These are phyloP conservation scores for Aureobasidium mangrovei DNA, from an alignment of 2,329 filamentous ascomycete species.

Conservation along the genomic window DNA sequence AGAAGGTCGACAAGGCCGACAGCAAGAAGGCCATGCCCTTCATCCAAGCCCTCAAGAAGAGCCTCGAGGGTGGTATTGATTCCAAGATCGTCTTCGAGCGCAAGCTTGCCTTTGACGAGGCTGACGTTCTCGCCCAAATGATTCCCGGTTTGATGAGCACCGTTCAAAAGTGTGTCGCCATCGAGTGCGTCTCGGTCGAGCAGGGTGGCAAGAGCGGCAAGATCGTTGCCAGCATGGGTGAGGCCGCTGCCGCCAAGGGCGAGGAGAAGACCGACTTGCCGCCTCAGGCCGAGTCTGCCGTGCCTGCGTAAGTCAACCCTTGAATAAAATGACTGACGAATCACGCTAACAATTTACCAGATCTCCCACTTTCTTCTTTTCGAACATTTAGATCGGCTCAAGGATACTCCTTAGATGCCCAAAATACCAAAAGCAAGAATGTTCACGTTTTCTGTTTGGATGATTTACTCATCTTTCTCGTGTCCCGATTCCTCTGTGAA, in stretches of 20 bases:
- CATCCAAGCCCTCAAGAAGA: constrained; percentile 76
- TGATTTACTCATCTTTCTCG: no score
- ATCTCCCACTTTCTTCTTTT: constrained; percentile 61
- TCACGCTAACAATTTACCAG: background rate
- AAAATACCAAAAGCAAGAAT: no score
- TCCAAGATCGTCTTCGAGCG: constrained; percentile 65
- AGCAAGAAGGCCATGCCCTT: constrained; percentile 99
- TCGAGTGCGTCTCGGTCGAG: constrained; percentile 64
- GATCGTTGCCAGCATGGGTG: constrained; percentile 45
- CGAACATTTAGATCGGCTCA: constrained; percentile 50
- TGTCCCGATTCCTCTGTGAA: no score
- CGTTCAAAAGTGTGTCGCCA: constrained; percentile 55
- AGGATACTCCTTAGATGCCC: no score
- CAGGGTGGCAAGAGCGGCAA: constrained; percentile 60
- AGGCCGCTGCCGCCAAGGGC: constrained; percentile 40
- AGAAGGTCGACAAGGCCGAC: constrained; percentile 73
- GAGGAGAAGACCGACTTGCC: constrained; percentile 52
- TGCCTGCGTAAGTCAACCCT: constrained; percentile 52
- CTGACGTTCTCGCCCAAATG: constrained; percentile 67
- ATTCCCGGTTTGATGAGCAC: constrained; percentile 68
- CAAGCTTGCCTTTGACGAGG: constrained; percentile 81
- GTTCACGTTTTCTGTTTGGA: no score
- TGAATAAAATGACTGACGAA: background rate
- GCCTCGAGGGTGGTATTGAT: constrained; percentile 55
- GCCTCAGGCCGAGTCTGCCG: constrained; percentile 59